phyloP scores from a whole-genome alignment of 2,329 filamentous ascomycete genomes.

The Phoma sp. region DNA sequence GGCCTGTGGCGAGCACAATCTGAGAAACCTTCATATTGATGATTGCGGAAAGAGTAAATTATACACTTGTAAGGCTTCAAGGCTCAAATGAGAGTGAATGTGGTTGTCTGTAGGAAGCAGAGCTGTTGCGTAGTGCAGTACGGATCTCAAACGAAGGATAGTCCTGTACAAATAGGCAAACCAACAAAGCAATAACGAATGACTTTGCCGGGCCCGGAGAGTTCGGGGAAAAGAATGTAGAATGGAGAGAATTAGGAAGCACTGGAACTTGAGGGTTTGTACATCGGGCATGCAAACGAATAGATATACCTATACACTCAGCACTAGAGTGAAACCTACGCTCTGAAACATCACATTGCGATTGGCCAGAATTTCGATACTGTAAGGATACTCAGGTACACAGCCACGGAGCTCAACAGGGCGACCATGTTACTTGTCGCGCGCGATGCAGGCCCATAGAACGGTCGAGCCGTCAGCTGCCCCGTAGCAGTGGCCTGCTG shows the following conservation, averaged over 20 bases:
- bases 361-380: slow-evolving; percentile 21
- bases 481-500: slow-evolving; percentile 16
- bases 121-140: slow-evolving; percentile 18
- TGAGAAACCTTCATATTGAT: slow-evolving; percentile 52
- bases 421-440: slow-evolving; percentile 37
- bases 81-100: slow-evolving; percentile 18
- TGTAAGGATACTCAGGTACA: slow-evolving; percentile 20
- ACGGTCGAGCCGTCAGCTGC: not conserved
- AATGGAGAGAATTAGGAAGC: slow-evolving; percentile 11
- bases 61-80: slow-evolving; percentile 16
- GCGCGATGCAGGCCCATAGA: slow-evolving; percentile 32
- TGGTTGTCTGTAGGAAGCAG: slow-evolving; percentile 31
- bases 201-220: slow-evolving; percentile 39
- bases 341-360: slow-evolving; percentile 29
- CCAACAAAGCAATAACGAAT: slow-evolving; percentile 46
- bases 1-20: slow-evolving; percentile 54
- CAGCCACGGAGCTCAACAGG: slow-evolving; percentile 35
- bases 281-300: slow-evolving; percentile 26
- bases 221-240: slow-evolving; percentile 14
- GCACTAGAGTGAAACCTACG: slow-evolving; percentile 22
- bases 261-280: slow-evolving; percentile 17
- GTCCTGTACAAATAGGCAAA: slow-evolving; percentile 35
- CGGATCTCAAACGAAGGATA: slow-evolving; percentile 30
- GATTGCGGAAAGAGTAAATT: not conserved
- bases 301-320: slow-evolving; percentile 31